phyloP scores from a whole-genome alignment of 1,284 basidiomycete genomes.

The Ceratobasidium sp. region DNA sequence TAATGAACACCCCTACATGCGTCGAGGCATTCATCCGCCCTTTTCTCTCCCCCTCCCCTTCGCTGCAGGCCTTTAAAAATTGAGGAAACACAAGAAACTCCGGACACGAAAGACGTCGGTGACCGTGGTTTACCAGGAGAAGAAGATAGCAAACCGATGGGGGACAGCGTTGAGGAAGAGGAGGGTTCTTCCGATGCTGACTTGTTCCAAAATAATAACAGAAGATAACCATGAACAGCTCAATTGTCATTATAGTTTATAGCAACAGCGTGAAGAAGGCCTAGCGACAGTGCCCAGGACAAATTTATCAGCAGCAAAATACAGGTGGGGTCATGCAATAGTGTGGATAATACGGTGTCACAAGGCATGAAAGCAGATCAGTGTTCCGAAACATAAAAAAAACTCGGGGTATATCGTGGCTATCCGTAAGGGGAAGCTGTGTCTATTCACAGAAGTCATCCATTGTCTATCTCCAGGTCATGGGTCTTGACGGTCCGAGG shows the following conservation, averaged over 20 bases:
- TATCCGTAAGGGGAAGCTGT: neutral
- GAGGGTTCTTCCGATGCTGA: constrained; percentile 23
- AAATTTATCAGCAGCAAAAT: constrained; percentile 30
- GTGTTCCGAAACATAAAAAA: constrained; percentile 33
- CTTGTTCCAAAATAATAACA: constrained; percentile 34
- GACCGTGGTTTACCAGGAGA: neutral
- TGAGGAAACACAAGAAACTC: constrained; percentile 1
- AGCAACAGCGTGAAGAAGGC: constrained; percentile 28
- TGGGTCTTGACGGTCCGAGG: constrained; percentile 6
- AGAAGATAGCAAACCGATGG: neutral
- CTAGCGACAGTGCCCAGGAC: neutral
- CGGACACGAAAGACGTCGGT: too few species aligned
- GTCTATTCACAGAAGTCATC: constrained; percentile 33
- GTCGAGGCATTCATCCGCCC: neutral
- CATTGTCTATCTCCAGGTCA: constrained; percentile 29
- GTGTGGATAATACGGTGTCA: constrained; percentile 24
- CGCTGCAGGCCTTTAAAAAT: constrained; percentile 15
- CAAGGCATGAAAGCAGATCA: constrained; percentile 14
- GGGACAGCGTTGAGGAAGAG: neutral
- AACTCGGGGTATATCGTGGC: constrained; percentile 26
- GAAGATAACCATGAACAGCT: constrained; percentile 27
- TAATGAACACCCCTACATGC: neutral
- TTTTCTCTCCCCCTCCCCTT: too few species aligned
- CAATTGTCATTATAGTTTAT: constrained; percentile 24
- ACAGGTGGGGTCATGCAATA: constrained; percentile 32